Base-by-base conservation (phyloP, 768 basidiomycete species). In the Amanita rubescens region DNA sequence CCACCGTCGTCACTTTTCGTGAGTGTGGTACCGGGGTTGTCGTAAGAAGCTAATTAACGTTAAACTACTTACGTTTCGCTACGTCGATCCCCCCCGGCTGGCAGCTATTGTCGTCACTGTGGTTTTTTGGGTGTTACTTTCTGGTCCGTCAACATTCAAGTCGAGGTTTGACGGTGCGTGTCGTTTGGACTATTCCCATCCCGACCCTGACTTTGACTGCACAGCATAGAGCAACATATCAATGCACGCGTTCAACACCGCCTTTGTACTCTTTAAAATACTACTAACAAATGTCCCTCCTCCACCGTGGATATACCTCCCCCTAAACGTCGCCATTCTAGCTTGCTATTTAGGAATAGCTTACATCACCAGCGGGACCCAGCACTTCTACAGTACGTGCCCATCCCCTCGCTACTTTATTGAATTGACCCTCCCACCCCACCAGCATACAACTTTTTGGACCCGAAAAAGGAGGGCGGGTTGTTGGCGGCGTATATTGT, bases 91-190 rank as follows among this genome's bases (percentile, higher is more conserved):
- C 17, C 20, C n/a, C n/a, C n/a, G 27, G 8, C 8, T 30, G 27
- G 8, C 8, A 87, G 85, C 85, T 14, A 66, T 87, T 51, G 58
- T 87, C 11, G 82, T 86, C 1, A 84, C 84, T 0, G 65, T 76
- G 22, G 80, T 85, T 0, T 87, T 69, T 61, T 87, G 85, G 85
- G 62, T 71, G n/a, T n/a, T n/a, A n/a, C n/a, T n/a, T n/a, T n/a
- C n/a, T n/a, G 63, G 68, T 12, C 35, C 76, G 0, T 4, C 56
- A 1, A 75, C 76, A 0, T 80, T 84, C 57, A 43, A 22, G 2
- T 71, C 70, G 8, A 37, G 53, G 4, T 79, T 68, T 55, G 57
- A 54, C 9, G 46, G 80, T 82, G 52, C 43, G 75, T n/a, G n/a
- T n/a, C 69, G 5, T 22, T 14, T 47, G 17, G 17, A 37, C 25